Percentiles rank a stretch among this genome's conserved stretches.
Conservation (phyloP, 2,329 filamentous ascomycete species). For the Fusarium torulosum region DNA sequence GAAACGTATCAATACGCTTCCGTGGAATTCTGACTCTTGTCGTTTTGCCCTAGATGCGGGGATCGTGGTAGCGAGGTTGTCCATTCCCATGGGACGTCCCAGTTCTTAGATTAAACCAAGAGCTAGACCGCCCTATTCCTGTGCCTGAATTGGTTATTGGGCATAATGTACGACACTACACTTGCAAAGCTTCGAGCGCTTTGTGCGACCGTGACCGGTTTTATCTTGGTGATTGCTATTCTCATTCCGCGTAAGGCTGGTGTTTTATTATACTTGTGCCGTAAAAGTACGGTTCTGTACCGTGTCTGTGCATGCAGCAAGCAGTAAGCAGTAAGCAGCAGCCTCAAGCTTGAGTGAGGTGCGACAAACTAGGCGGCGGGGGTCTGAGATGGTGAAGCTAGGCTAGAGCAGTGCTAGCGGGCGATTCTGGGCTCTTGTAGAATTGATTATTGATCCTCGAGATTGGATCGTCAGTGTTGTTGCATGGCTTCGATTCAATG, state of each 20-base stretch:
- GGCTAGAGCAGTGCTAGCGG: slow-evolving; percentile 12
- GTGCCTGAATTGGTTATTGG: slow-evolving; percentile 26
- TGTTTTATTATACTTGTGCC: slow-evolving; percentile 2
- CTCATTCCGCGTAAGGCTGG: slow-evolving; percentile 27
- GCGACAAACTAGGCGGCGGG: slow-evolving; percentile 15
- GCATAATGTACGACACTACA: neutral
- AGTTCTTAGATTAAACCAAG: slow-evolving; percentile 12
- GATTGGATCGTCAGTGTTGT: neutral
- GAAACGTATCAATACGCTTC: slow-evolving; percentile 19
- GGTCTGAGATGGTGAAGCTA: slow-evolving; percentile 15
- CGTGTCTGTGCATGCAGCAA: neutral
- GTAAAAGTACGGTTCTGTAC: slow-evolving; percentile 1
- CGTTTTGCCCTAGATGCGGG: slow-evolving; percentile 23
- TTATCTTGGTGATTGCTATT: slow-evolving; percentile 7
- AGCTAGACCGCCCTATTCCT: slow-evolving; percentile 29
- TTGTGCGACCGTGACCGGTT: slow-evolving; percentile 18
- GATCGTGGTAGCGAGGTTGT: slow-evolving; percentile 32
- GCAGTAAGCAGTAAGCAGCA: neutral
- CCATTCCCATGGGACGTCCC: slow-evolving; percentile 37
- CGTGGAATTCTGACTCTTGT: neutral
- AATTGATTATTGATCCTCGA: slow-evolving; percentile 13
- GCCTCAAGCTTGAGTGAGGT: slow-evolving; percentile 13
- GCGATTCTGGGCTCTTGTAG: slow-evolving; percentile 37
- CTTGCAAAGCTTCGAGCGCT: slow-evolving; percentile 1
- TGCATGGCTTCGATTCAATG: neutral